phyloP scores from a whole-genome alignment of 495 filamentous ascomycete species.

The Penicillium daleae region DNA sequence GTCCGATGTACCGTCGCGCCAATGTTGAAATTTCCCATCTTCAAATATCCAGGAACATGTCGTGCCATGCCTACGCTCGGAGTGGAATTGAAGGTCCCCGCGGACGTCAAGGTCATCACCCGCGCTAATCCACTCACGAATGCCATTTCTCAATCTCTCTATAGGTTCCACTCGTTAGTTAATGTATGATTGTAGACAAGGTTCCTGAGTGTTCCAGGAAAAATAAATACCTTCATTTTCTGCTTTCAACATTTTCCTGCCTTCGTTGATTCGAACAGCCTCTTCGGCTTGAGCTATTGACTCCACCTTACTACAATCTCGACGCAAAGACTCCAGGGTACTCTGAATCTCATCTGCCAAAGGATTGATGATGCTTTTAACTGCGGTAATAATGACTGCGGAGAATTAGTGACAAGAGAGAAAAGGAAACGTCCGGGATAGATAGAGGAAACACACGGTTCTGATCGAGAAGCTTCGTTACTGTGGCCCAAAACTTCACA shows the following conservation, averaged over 20 bases:
- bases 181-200: neutral
- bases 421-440: neutral
- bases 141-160: neutral
- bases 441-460: neutral
- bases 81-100: neutral
- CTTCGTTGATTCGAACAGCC: neutral
- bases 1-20: neutral
- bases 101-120: neutral
- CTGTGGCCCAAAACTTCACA: neutral
- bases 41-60: constrained; percentile 1
- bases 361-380: neutral
- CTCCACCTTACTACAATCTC: neutral
- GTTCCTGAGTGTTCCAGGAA: neutral
- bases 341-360: neutral
- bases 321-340: neutral
- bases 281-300: neutral
- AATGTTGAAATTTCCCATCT: neutral
- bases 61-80: neutral
- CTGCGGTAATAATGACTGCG: neutral
- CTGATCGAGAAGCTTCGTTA: neutral
- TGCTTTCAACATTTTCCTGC: neutral
- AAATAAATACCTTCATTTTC: neutral
- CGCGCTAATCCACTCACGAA: neutral
- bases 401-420: neutral
- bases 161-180: neutral